These are phyloP conservation scores for Pichia sp. DNA, from an alignment of 1,139 yeast species.

Conservation along the genomic window DNA sequence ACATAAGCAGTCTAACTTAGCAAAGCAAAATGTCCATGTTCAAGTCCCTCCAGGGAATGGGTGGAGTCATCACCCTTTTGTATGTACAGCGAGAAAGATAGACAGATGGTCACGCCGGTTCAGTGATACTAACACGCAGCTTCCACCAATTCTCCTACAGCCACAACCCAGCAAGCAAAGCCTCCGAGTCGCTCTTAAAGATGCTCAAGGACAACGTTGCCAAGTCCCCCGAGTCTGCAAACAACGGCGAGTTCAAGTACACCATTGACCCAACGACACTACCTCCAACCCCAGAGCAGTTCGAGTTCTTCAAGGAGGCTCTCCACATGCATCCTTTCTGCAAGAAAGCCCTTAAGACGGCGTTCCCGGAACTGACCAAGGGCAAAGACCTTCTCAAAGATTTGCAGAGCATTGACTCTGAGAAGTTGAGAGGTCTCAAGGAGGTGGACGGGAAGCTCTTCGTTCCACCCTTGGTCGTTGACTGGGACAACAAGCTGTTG, in stretches of 20 bases:
- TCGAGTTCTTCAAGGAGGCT: constrained; percentile 25
- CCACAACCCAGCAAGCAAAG: constrained; percentile 8
- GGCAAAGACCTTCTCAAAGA: constrained; percentile 19
- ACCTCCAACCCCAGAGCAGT: constrained; percentile 31
- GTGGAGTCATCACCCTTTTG: constrained; percentile 33
- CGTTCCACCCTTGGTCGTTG: constrained; percentile 50
- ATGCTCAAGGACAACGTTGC: constrained; percentile 4
- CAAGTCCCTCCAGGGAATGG: constrained; percentile 29
- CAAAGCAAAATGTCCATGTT: constrained; percentile 30
- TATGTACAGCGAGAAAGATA: constrained; percentile 18
- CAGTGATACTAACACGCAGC: not conserved
- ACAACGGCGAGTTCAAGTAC: constrained; percentile 20
- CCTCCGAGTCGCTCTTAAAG: constrained; percentile 3
- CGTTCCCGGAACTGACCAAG: constrained; percentile 27
- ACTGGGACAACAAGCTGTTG: constrained; percentile 49
- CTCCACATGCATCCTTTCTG: constrained; percentile 28
- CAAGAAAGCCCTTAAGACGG: constrained; percentile 26
- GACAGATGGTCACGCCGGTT: not conserved
- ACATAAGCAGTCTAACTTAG: not conserved
- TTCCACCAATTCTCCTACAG: not conserved
- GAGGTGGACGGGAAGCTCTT: constrained; percentile 19
- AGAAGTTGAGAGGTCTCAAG: constrained; percentile 21
- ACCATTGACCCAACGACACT: constrained; percentile 23
- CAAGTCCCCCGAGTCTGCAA: constrained; percentile 6
- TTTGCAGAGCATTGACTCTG: constrained; percentile 19